Evolutionary conservation across 2,329 filamentous ascomycete species (phyloP).

Genomic region (Furcasterigmium furcatum): DNA sequence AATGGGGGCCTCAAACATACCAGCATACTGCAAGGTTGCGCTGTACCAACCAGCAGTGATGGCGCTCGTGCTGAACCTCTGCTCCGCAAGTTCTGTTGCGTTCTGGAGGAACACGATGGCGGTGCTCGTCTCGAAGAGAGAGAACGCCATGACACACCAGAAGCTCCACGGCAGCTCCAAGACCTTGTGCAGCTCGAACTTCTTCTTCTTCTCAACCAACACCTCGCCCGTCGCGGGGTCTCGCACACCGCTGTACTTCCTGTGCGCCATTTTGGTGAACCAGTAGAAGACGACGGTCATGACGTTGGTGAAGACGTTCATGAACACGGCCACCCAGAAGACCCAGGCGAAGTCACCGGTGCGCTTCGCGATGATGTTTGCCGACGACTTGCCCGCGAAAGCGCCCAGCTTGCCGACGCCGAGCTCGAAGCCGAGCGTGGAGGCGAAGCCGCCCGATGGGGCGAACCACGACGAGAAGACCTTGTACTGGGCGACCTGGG

Average conservation of each 20-base stretch:
- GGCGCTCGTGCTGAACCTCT: slow-evolving; percentile 52
- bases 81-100: slow-evolving; percentile 57
- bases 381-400: slow-evolving; percentile 57
- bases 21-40: slow-evolving; percentile 47
- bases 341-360: slow-evolving; percentile 60
- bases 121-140: slow-evolving; percentile 55
- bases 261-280: slow-evolving; percentile 49
- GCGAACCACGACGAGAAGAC: slow-evolving; percentile 65
- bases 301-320: slow-evolving; percentile 61
- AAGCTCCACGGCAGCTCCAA: slow-evolving; percentile 57
- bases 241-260: slow-evolving; percentile 38
- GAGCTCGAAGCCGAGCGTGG: slow-evolving; percentile 57
- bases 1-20: too few species aligned
- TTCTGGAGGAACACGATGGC: slow-evolving; percentile 53
- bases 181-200: slow-evolving; percentile 53
- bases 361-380: slow-evolving; percentile 54
- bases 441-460: slow-evolving; percentile 58
- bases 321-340: slow-evolving; percentile 59
- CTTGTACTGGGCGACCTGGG: slow-evolving; percentile 62
- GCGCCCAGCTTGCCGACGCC: slow-evolving; percentile 59
- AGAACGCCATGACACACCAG: slow-evolving; percentile 52
- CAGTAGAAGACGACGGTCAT: slow-evolving; percentile 50
- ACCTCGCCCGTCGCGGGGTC: slow-evolving; percentile 57
- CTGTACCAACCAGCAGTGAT: slow-evolving; percentile 60
- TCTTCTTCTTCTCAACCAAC: slow-evolving; percentile 57